Evolutionary conservation across 768 basidiomycete genomes (phyloP), one percentile per base, ranked within the genome.

Genomic region (Hygrophorus pudorinus): DNA sequence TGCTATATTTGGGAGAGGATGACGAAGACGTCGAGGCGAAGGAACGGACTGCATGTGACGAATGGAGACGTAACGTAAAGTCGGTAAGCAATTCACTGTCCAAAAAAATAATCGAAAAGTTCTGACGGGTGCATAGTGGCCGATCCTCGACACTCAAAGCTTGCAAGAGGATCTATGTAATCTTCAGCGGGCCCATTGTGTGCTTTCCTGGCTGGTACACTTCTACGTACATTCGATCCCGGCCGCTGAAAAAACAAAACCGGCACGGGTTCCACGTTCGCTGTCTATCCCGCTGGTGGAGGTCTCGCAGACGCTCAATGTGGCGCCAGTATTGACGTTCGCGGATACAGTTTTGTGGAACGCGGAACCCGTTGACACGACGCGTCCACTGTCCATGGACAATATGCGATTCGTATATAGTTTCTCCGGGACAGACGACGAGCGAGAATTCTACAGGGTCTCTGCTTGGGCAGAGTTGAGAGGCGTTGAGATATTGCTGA

Each of bases 311-410:
- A 62, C 73, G 41, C 73, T 99, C 33, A 79, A 78, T 41, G 81
- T 93, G n/a, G 91, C 93, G 5, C 94, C 94, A 3, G 78, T 99
- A 49, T 70, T 97, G 51, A 99, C 93, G 0, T 99, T 91, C 58
- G 87, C 93, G 20, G 94, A 96, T 59, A 91, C 88, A 13, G 93
- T 99, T 11, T 73, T 98, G 1, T 99, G 90, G 89, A 96, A 97
- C 58, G 84, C 77, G 72, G 77, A 78, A 30, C 67, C 76, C 34
- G 58, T 75, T 44, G 67, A 83, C 55, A 68, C 81, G 17, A 59
- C 62, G 16, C 58, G 68, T 30, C 82, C 85, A 35, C 63, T 79
- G 21, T 76, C 83, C 37, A 57, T 71, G 38, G 73, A 77, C 52
- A 97, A 96, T 65, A 79, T 93, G 56, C 78, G 72, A 14, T 76